Conservation (phyloP, 768 basidiomycete genomes). For the Auriculariales sp. region DNA sequence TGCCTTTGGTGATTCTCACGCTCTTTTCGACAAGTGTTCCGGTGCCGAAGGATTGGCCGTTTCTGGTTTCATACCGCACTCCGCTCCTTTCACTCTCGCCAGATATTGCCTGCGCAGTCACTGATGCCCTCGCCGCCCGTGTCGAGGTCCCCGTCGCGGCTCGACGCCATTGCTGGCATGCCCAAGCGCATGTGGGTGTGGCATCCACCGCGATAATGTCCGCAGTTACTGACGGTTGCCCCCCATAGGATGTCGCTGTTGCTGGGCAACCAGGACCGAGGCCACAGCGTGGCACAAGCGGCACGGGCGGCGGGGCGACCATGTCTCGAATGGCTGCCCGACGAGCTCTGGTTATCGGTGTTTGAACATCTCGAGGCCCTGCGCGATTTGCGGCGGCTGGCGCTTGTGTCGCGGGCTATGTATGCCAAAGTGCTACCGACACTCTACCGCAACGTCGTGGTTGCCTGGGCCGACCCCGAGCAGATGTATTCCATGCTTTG, state of each 20-base stretch:
- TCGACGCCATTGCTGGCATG: background rate
- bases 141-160: no score
- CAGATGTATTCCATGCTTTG: background rate
- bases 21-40: no score
- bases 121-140: no score
- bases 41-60: no score
- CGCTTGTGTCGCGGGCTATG: background rate
- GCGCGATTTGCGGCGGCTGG: background rate
- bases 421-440: background rate
- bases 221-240: background rate
- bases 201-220: background rate
- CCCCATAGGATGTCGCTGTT: background rate
- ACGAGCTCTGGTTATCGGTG: background rate
- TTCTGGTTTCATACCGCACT: no score
- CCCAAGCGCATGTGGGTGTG: background rate
- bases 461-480: background rate
- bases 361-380: background rate
- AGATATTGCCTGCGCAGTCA: no score
- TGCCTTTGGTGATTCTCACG: no score
- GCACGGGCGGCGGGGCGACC: background rate
- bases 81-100: no score
- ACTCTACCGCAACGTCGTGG: background rate
- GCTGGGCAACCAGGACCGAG: background rate
- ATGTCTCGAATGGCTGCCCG: background rate
- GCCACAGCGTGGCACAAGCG: background rate